Evolutionary conservation across 805 yeast species (phyloP).

Genomic region (Lipomyces mesembrius): DNA sequence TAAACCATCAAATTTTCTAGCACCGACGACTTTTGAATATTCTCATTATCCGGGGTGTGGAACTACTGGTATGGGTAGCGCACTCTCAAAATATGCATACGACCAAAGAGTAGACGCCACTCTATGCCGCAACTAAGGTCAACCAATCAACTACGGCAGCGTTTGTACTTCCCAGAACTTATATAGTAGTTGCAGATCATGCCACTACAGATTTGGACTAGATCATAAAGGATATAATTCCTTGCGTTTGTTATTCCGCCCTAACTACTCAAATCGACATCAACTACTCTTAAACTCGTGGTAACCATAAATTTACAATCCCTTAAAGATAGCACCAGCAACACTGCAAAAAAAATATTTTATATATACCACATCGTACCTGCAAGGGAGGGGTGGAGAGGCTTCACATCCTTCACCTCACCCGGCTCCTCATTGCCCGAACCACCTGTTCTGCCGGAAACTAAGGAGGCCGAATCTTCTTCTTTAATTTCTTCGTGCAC

Average conservation of each 20-base stretch:
- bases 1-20: too few species aligned
- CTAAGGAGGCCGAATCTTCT: slow-evolving; percentile 16
- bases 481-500: slow-evolving; percentile 39
- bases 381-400: slow-evolving; percentile 16
- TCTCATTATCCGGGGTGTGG: too few species aligned
- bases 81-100: too few species aligned
- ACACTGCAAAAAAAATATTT: background rate
- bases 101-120: too few species aligned
- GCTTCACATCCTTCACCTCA: slow-evolving; percentile 10
- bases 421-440: slow-evolving; percentile 3
- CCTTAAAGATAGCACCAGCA: background rate
- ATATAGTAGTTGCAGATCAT: too few species aligned
- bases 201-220: too few species aligned
- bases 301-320: background rate
- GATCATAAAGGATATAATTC: too few species aligned
- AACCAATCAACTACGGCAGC: too few species aligned
- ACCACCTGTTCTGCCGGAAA: slow-evolving; percentile 16
- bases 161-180: too few species aligned
- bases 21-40: too few species aligned
- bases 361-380: slow-evolving; percentile 22
- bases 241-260: background rate
- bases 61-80: too few species aligned
- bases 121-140: too few species aligned
- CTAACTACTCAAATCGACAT: background rate
- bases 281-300: background rate